A percentile compares a stretch with the other conserved stretches of the same genome.
Evolutionary conservation across 2,329 filamentous ascomycete genomes (phyloP).

Genomic region (Alternaria incomplexa): DNA sequence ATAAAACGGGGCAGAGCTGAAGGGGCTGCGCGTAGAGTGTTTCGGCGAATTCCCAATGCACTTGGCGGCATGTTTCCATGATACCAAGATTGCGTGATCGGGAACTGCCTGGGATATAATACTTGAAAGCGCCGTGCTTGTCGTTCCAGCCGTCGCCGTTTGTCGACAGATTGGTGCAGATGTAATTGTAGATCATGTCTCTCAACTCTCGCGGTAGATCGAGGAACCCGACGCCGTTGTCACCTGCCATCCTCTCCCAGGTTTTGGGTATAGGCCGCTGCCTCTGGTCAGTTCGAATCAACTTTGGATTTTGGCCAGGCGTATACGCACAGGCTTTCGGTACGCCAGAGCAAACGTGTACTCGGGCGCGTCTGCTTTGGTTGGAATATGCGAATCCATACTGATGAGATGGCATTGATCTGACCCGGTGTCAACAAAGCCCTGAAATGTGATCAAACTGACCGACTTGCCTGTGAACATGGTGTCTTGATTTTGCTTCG

Average conservation of each 20-base stretch:
- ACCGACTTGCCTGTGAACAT: neutral
- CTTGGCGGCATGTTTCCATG: neutral
- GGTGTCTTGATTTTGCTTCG: neutral
- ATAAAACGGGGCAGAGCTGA: too few relatives aligned
- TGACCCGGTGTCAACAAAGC: too few relatives aligned
- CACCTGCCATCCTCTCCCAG: neutral
- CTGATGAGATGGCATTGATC: neutral
- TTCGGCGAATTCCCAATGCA: neutral
- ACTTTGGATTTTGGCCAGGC: accelerated
- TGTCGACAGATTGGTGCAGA: neutral
- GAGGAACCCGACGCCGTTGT: neutral
- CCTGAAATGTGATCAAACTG: too few relatives aligned
- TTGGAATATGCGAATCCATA: neutral
- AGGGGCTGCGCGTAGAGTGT: neutral
- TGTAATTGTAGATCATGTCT: neutral
- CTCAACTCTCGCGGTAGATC: neutral
- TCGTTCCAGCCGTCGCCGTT: neutral
- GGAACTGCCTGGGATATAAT: too few relatives aligned
- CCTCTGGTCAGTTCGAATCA: neutral
- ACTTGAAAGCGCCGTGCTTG: too few relatives aligned
- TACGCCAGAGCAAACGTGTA: neutral
- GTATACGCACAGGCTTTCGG: neutral
- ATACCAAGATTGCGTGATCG: too few relatives aligned
- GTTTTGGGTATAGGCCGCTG: neutral
- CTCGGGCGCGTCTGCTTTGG: neutral